These are phyloP conservation scores for Fusarium xylarioides DNA, from an alignment of 2,329 filamentous ascomycete species.

Conservation along the genomic window DNA sequence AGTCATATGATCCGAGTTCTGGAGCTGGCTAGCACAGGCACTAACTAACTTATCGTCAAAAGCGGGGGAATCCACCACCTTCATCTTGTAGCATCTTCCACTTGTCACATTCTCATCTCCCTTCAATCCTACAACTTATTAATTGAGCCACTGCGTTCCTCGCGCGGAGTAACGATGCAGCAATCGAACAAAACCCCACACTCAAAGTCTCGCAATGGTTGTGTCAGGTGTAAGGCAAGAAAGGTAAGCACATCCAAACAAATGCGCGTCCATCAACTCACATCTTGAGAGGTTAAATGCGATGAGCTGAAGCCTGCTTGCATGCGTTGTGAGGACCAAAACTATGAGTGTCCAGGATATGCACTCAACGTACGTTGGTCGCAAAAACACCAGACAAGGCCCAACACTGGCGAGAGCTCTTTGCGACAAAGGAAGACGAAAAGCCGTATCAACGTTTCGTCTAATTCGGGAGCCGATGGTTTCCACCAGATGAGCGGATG, in stretches of 20 bases:
- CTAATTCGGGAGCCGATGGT: background rate
- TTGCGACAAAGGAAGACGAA: background rate
- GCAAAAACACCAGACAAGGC: background rate
- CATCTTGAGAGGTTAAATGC: background rate
- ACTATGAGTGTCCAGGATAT: background rate
- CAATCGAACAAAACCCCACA: background rate
- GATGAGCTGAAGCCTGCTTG: background rate
- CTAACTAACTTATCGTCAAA: background rate
- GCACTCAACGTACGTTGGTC: constrained; percentile 1
- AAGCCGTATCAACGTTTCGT: background rate
- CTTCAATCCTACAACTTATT: background rate
- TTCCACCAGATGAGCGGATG: background rate
- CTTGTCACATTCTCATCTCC: background rate
- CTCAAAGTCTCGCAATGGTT: background rate
- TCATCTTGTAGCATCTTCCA: too few species aligned
- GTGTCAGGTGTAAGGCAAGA: background rate
- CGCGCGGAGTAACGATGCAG: background rate
- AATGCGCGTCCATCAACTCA: background rate
- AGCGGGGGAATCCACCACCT: background rate
- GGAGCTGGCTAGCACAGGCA: background rate
- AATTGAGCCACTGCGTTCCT: background rate
- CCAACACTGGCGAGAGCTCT: background rate
- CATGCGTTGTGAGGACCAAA: background rate
- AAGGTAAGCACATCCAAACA: background rate
- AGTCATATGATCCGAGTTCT: background rate